Base-by-base conservation (phyloP, 1,284 basidiomycete species). In the Naganishia sp. region DNA sequence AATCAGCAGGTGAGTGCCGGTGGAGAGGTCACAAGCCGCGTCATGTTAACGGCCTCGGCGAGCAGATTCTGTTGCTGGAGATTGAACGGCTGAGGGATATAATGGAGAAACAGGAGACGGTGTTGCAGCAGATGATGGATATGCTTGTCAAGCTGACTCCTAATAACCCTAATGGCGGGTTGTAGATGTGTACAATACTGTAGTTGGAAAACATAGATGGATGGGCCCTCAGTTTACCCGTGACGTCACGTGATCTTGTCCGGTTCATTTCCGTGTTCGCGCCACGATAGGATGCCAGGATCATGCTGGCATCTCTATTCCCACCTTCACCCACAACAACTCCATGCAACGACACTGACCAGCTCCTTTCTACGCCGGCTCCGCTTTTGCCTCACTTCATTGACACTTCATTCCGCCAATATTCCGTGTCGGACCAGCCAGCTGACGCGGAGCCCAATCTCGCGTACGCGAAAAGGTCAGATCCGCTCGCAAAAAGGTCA, bases 1-100 rank as follows among this genome's bases (percentile, higher is more conserved):
- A 80, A 80, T 68, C 79, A 80, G 68, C 68, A 77, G 45, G 76
- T 78, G 31, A 66, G 76, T 68, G 1, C 28, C 25, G 42, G 21
- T 18, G 7, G 18, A 17, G 6, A 23, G 32, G 5, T n/a, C 1
- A n/a, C 0, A 4, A 9, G 3, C 6, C n/a, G n/a, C 6, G 6
- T 32, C 32, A 5, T 39, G 15, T 13, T 13, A n/a, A 15, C 7
- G 7, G 15, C 35, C 18, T 17, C 28, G 3, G 28, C 28, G 28
- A 28, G 18, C 45, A 65, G 57, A 57, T 66, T 23, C 43, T 68
- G 57, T 64, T 71, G 31, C 52, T 63, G n/a, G 62, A 65, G 3
- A 71, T 70, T 23, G 69, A 71, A 23, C 43, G 56, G 28, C 45
- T 68, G 43, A 58, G 53, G 15, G 62, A 55, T 21, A 63, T 68